Conservation (phyloP, 768 basidiomycete species). For the Termitomyces sp. region DNA sequence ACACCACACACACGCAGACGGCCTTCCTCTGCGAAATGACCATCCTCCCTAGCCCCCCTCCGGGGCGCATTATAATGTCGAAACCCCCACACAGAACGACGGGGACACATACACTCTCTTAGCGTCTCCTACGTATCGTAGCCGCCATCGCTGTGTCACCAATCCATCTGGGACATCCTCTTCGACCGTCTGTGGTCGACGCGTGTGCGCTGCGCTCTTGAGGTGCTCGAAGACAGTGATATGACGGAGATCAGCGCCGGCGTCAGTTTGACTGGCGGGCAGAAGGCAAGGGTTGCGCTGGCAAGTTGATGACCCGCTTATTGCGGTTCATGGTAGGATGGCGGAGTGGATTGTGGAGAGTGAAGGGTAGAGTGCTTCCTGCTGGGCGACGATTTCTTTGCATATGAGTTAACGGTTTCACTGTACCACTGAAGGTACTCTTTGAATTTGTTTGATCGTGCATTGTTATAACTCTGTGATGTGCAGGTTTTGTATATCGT, state of each 20-base stretch:
- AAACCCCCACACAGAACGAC: slow-evolving; percentile 59
- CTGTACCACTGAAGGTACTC: no score
- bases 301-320: slow-evolving; percentile 83
- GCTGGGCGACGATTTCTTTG: no score
- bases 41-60: slow-evolving; percentile 19
- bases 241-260: slow-evolving; percentile 82
- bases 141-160: slow-evolving; percentile 60
- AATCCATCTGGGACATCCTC: slow-evolving; percentile 74
- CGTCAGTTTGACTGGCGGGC: slow-evolving; percentile 74
- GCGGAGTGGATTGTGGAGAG: slow-evolving; percentile 27
- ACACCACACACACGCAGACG: neutral
- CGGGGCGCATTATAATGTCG: slow-evolving; percentile 53
- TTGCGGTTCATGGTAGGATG: slow-evolving; percentile 60
- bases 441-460: no score
- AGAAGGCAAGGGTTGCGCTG: slow-evolving; percentile 78
- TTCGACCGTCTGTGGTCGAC: slow-evolving; percentile 73
- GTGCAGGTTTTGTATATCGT: no score
- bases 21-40: slow-evolving; percentile 45
- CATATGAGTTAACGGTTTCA: no score
- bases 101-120: slow-evolving; percentile 53
- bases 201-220: slow-evolving; percentile 74
- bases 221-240: slow-evolving; percentile 83
- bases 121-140: slow-evolving; percentile 71
- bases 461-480: no score
- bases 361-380: no score